Percentiles rank a stretch among this genome's conserved stretches.
Evolutionary conservation across 1,284 basidiomycete genomes (phyloP).

Genomic region (Apiotrichum montevideense): DNA sequence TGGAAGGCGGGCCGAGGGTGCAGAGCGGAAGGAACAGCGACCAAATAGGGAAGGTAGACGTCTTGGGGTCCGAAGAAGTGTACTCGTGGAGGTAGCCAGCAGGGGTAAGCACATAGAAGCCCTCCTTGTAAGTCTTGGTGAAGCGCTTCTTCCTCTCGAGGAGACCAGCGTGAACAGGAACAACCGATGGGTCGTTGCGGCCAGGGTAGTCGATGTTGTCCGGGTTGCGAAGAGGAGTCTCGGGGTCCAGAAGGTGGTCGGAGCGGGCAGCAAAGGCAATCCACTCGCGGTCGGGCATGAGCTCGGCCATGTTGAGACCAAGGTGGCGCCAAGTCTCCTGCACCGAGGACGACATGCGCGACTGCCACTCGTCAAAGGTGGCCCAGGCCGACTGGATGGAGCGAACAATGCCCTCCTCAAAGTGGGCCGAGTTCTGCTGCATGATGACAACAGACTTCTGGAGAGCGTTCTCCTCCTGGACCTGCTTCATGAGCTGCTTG

Average conservation of each 20-base stretch:
- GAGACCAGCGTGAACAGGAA: constrained; percentile 82
- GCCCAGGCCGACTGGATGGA: constrained; percentile 95
- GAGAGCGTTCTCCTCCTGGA: constrained; percentile 94
- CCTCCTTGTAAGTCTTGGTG: constrained; percentile 81
- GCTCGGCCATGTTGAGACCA: constrained; percentile 69
- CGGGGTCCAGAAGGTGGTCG: constrained; percentile 94
- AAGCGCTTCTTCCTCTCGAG: constrained; percentile 97
- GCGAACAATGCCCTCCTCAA: constrained; percentile 93
- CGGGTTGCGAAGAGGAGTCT: constrained; percentile 82
- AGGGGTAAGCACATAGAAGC: constrained; percentile 89
- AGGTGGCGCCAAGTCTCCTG: constrained; percentile 76
- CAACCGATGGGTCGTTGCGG: constrained; percentile 85
- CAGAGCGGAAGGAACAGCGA: constrained; percentile 90
- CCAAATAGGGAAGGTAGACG: constrained; percentile 66
- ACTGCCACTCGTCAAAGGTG: constrained; percentile 95
- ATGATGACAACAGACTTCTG: constrained; percentile 99
- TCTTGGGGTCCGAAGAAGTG: constrained; percentile 67
- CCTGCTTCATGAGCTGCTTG: constrained; percentile 85
- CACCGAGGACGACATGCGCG: constrained; percentile 71
- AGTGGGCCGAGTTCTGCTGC: constrained; percentile 95
- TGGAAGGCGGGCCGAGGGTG: constrained; percentile 89
- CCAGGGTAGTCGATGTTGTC: constrained; percentile 79
- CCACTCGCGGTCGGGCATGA: constrained; percentile 93
- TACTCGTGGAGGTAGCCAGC: constrained; percentile 95
- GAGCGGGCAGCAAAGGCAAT: constrained; percentile 89